A percentile compares a stretch with the other conserved stretches of the same genome.
Conservation (phyloP, 495 filamentous ascomycete species). For the Penicillium parvum region DNA sequence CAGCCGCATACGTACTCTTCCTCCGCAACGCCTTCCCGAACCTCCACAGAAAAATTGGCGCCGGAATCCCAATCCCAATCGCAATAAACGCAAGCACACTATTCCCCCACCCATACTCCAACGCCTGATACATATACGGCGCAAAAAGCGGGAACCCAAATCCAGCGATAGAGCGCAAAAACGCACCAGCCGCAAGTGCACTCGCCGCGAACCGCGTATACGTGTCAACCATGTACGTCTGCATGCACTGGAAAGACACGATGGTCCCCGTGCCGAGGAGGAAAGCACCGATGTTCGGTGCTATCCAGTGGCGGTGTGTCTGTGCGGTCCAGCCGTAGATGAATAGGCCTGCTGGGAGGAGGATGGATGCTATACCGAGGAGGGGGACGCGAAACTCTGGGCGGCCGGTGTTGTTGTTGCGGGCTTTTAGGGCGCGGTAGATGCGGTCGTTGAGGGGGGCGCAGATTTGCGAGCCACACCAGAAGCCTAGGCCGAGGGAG, state of each 20-base stretch:
- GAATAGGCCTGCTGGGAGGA: conserved; percentile 62
- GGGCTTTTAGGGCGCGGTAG: conserved; percentile 57
- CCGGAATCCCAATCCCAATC: conserved; percentile 52
- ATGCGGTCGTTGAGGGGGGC: conserved; percentile 62
- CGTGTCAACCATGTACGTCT: conserved; percentile 73
- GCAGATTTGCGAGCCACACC: conserved; percentile 57
- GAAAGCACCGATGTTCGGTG: conserved; percentile 63
- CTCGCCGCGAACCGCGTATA: conserved; percentile 72
- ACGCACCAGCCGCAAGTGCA: conserved; percentile 62
- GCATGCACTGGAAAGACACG: conserved; percentile 63
- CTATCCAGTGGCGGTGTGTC: conserved; percentile 61
- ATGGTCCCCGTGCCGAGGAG: conserved; percentile 59
- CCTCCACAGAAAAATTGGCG: conserved; percentile 59
- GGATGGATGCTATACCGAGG: conserved; percentile 51
- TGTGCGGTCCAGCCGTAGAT: conserved; percentile 71
- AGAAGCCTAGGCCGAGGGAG: conserved; percentile 66
- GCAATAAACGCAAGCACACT: conserved; percentile 53
- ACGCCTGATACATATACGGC: conserved; percentile 54
- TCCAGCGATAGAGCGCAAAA: conserved; percentile 63
- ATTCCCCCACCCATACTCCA: conserved; percentile 64
- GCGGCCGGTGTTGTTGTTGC: conserved; percentile 50
- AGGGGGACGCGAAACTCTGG: conserved; percentile 70
- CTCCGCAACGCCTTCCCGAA: conserved; percentile 53
- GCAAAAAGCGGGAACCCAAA: conserved; percentile 78
- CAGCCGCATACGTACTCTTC: conserved; percentile 65